Conservation (phyloP, 495 filamentous ascomycete genomes). For the Xylaria flabelliformis region DNA sequence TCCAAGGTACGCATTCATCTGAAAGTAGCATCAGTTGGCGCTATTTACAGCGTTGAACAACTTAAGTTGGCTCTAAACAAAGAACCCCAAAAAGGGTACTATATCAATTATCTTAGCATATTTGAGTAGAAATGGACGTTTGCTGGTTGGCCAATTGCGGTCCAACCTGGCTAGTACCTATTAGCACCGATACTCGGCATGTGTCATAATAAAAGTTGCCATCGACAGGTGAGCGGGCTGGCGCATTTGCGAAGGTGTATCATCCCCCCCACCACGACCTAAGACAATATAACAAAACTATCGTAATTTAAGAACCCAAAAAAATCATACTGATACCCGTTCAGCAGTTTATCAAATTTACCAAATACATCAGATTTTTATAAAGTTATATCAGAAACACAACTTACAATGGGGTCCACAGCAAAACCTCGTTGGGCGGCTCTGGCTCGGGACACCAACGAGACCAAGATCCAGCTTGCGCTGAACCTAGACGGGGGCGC, state of each 20-base stretch:
- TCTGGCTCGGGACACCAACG: conserved; percentile 87
- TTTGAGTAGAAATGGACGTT: neutral
- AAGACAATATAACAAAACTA: neutral
- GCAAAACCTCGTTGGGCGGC: conserved; percentile 67
- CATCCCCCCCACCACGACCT: neutral
- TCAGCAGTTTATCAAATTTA: neutral
- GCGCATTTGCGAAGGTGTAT: neutral
- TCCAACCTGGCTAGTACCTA: neutral
- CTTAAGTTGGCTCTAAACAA: neutral
- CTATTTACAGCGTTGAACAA: too few relatives aligned
- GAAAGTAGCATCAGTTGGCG: neutral
- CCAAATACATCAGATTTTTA: neutral
- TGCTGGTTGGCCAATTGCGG: conserved; percentile 20
- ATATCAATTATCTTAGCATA: too few relatives aligned
- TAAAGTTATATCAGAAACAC: neutral
- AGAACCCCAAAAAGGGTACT: too few relatives aligned
- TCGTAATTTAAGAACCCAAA: neutral
- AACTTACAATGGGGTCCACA: conserved; percentile 46
- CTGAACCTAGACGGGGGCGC: conserved; percentile 89
- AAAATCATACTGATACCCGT: neutral
- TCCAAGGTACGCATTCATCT: neutral
- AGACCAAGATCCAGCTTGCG: conserved; percentile 93
- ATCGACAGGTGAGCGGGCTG: neutral
- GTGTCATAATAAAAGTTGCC: conserved; percentile 4
- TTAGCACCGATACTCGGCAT: conserved; percentile 24